Base-by-base conservation (phyloP, 73 alveolate species). In the Paramecium bursaria region DNA sequence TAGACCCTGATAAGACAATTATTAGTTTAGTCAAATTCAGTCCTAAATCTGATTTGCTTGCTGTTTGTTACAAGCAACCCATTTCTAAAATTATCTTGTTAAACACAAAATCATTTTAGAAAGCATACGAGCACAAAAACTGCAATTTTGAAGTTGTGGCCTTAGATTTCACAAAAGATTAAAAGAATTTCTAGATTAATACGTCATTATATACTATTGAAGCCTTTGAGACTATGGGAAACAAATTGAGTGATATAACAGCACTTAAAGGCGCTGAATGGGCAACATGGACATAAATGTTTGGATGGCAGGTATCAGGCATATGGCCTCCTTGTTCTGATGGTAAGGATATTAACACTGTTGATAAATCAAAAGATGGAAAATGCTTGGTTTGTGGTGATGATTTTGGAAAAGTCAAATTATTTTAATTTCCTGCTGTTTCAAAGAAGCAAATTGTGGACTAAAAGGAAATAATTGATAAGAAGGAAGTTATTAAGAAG, bases 221-320 rank as follows among this genome's bases (percentile, higher is more conserved):
- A 22, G 87, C 80, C 17, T 92, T 91, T 60, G 99, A 98, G 0
- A 33, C 4, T 44, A 46, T 74, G 52, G 98, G 94, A 47, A 88
- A 92, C 47, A 91, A 96, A 48, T 82, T 90, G n/a, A n/a, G n/a
- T 87, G 97, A 95, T 47, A 93, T 97, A 53, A 77, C 97, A 46
- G 80, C 90, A 44, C 80, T 86, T 60, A 90, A 73, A 87, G 98
- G 95, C 50, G 97, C 91, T 48, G 75, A 61, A 29, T 97, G 98
- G 98, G 75, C 86, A 67, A 92, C 98, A 13, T 93, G 97, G 95
- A 92, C 97, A 39, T 94, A 95, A 39, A 94, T 93, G 75, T 76
- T 89, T 25, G 99, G 99, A 26, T 97, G 99, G 99, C 95, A 98
- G 11, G 98, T 95, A 25, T 92, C 94, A 91, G 99, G 99, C 11